Base-by-base conservation (phyloP, 176 grass and related monocot species). In the Cenchrus purpureus region DNA sequence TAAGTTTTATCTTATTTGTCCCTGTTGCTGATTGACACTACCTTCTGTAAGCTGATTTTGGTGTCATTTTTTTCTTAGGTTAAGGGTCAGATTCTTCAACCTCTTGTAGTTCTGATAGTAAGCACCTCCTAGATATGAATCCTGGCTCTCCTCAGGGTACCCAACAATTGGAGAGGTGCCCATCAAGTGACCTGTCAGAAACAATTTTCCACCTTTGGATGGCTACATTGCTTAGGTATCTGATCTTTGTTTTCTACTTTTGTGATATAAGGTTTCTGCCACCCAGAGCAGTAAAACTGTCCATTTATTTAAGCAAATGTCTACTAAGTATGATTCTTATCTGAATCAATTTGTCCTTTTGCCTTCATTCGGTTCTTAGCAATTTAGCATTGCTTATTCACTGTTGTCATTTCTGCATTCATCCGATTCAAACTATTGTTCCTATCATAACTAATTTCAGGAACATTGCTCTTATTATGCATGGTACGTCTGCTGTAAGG, bases 51-150 rank as follows among this genome's bases (percentile, higher is more conserved):
- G 51, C 46, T 89, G 31, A 76, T 74, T 82, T 76, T 68, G 17
- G 10, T 66, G 43, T 74, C 9, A 49, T 68, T 61, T 74, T 1
- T 3, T 61, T 65, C 14, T 66, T 84, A 97, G 92, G 92, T 83
- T 20, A 88, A 81, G 83, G 71, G 54, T 79, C 86, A 89, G 92
- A 97, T 89, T 85, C 77, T 83, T 77, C 66, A 49, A 11, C 55
- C 13, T 90, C 81, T 65, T 86, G 81, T 75, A 85, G 83, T 65
- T 89, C 79, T 50, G 60, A 83, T 4, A 79, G 83, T 17, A 63
- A 87, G 45, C 56, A 84, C 37, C 25, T 80, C 63, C 60, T 84
- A 57, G 77, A 85, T 76, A 83, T 55, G n/a, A 74, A 69, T 85
- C 51, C 68, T 75, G 83, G 65, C 43, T 76, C 51, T 78, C 83